Base-by-base conservation (phyloP, 139 green algal genomes). In the Micractinium sp. region DNA sequence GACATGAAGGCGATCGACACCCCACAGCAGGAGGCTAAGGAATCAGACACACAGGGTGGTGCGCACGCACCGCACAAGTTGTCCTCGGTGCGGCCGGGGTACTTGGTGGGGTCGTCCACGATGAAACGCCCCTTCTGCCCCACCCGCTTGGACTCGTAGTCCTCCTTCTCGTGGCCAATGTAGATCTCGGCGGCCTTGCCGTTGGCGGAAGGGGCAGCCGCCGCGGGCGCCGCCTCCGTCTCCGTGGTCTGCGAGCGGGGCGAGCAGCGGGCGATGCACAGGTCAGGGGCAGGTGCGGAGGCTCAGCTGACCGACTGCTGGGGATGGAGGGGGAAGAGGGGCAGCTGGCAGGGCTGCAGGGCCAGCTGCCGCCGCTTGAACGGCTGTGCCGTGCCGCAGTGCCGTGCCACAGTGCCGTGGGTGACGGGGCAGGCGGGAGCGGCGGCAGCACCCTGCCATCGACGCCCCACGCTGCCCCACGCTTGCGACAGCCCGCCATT, bases 61-160 rank as follows among this genome's bases (percentile, higher is more conserved):
- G n/a, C n/a, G 73, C n/a, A 41, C 36, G 18, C 74, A 71, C 20
- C 63, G 74, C 74, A 53, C 12, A 71, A 23, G 12, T 5, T 23
- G 63, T 71, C 39, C 74, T 80, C 33, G 12, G 14, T 53, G 74
- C 75, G 66, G 33, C n/a, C 82, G 9, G 90, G 90, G 86, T 93
- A 93, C 81, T 90, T 90, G 66, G 56, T 29, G 67, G 90, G 81
- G 82, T 91, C 90, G 74, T 93, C 90, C 18, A 86, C 82, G 35
- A 93, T 56, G 38, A 87, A 89, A 36, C 90, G 79, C 13, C 90
- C 86, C 60, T 90, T 92, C 56, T 39, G 38, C 75, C 76, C 86
- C 27, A 35, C 76, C 75, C 61, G 63, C 86, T 85, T 82, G 25
- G 31, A 53, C 75, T 85, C 47, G 1, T 85, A 20, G 29, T 84